phyloP scores from a whole-genome alignment of 495 filamentous ascomycete genomes.

The Penicillium waksmanii region DNA sequence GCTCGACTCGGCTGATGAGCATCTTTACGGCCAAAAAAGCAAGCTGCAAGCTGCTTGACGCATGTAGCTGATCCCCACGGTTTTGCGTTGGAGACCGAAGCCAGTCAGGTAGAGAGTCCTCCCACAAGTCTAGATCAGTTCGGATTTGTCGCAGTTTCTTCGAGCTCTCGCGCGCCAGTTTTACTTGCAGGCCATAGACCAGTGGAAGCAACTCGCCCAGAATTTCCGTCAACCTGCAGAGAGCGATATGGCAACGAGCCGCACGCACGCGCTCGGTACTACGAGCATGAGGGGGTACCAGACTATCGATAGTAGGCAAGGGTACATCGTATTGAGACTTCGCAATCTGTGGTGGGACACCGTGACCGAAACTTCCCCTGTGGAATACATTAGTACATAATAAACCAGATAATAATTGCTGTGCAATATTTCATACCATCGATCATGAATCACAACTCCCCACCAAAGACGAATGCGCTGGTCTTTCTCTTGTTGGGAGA shows the following conservation, averaged over 20 bases:
- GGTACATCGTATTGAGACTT: constrained; percentile 60
- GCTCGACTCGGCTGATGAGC: constrained; percentile 54
- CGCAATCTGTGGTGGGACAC: constrained; percentile 53
- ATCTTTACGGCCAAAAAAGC: constrained; percentile 56
- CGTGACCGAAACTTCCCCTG: constrained; percentile 58
- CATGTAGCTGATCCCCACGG: constrained; percentile 40
- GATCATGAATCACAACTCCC: constrained; percentile 58
- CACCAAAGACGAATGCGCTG: constrained; percentile 55
- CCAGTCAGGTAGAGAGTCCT: constrained; percentile 50
- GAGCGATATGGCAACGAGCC: constrained; percentile 53
- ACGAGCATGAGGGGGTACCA: constrained; percentile 38
- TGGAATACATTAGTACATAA: constrained; percentile 8
- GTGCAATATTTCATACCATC: constrained; percentile 40
- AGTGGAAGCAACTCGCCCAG: constrained; percentile 54
- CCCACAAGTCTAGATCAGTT: constrained; percentile 51
- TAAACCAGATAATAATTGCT: neutral
- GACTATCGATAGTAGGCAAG: constrained; percentile 46
- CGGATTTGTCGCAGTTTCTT: constrained; percentile 48
- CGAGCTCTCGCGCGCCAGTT: constrained; percentile 45
- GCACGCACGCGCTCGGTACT: constrained; percentile 48
- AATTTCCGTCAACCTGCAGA: constrained; percentile 56
- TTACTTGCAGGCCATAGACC: constrained; percentile 51
- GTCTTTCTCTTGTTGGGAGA: constrained; percentile 51
- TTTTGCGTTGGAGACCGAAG: constrained; percentile 34
- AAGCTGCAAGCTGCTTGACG: constrained; percentile 54